phyloP scores from a whole-genome alignment of 495 filamentous ascomycete genomes.

The Penicillium pulvis region DNA sequence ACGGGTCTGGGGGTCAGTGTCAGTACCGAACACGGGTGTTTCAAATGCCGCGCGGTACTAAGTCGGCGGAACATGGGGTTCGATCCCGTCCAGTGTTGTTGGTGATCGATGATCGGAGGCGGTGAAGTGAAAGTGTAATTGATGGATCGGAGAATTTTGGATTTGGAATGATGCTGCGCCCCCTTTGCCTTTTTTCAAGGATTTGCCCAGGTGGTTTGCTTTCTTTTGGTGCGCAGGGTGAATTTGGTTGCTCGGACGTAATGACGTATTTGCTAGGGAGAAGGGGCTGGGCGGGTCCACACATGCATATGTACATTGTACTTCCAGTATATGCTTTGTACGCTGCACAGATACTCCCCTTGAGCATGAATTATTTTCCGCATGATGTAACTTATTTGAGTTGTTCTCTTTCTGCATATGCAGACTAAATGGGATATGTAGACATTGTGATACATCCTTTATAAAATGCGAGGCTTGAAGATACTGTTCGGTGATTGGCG shows the following conservation, averaged over 20 bases:
- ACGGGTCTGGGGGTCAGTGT: neutral
- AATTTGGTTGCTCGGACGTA: neutral
- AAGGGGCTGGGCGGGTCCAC: neutral
- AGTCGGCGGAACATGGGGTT: neutral
- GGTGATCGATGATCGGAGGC: neutral
- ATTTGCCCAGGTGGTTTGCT: neutral
- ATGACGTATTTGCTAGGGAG: slow-evolving; percentile 2
- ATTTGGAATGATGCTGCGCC: neutral
- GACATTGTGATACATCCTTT: neutral
- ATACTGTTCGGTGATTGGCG: neutral
- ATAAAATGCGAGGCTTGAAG: neutral
- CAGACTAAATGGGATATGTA: neutral
- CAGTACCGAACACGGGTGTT: neutral
- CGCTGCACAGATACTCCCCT: neutral
- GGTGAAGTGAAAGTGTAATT: neutral
- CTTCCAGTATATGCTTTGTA: neutral
- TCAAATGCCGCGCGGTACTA: neutral
- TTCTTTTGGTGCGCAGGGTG: neutral
- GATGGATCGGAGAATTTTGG: neutral
- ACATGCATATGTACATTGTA: neutral
- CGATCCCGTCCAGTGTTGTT: neutral
- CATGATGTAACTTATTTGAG: neutral
- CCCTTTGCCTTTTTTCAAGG: neutral
- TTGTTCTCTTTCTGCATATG: neutral
- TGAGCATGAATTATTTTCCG: slow-evolving; percentile 3